Evolutionary conservation across 192 early-diverging fungal genomes (phyloP).

Genomic region (Kickxella alabastrina): DNA sequence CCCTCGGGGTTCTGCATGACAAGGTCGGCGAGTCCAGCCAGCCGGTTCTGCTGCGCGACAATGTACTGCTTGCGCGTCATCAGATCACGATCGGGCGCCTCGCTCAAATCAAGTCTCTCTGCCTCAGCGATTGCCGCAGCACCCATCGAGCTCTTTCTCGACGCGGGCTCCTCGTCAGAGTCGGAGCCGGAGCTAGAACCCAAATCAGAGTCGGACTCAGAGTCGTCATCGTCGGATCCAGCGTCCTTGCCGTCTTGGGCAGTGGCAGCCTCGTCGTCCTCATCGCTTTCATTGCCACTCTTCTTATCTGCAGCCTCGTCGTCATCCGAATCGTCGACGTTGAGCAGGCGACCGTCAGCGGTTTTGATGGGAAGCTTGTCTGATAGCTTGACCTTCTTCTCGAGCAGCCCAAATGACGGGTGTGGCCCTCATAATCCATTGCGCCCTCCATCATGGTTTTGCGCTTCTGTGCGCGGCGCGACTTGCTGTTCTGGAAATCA

Average conservation of each 20-base stretch:
- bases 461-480: conserved; percentile 36
- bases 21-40: conserved; percentile 73
- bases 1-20: conserved; percentile 83
- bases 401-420: conserved; percentile 29
- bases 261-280: conserved; percentile 9
- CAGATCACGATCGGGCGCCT: conserved; percentile 35
- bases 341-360: conserved; percentile 51
- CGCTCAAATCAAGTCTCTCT: conserved; percentile 3
- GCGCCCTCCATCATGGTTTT: conserved; percentile 37
- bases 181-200: conserved; percentile 6
- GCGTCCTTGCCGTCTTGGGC: conserved; percentile 38
- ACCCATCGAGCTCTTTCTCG: background rate
- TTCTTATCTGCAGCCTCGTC: conserved; percentile 37
- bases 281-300: no score
- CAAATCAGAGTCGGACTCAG: conserved; percentile 9
- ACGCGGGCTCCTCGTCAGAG: background rate
- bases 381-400: conserved; percentile 40
- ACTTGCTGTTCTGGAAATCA: conserved; percentile 39
- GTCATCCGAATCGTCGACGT: conserved; percentile 52
- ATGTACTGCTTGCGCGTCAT: conserved; percentile 58
- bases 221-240: conserved; percentile 17
- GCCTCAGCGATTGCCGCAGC: background rate
- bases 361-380: conserved; percentile 56
- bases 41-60: conserved; percentile 66
- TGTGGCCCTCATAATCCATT: conserved; percentile 40